Evolutionary conservation across 192 early-diverging fungal genomes (phyloP).

Genomic region (Umbelopsis sp.): DNA sequence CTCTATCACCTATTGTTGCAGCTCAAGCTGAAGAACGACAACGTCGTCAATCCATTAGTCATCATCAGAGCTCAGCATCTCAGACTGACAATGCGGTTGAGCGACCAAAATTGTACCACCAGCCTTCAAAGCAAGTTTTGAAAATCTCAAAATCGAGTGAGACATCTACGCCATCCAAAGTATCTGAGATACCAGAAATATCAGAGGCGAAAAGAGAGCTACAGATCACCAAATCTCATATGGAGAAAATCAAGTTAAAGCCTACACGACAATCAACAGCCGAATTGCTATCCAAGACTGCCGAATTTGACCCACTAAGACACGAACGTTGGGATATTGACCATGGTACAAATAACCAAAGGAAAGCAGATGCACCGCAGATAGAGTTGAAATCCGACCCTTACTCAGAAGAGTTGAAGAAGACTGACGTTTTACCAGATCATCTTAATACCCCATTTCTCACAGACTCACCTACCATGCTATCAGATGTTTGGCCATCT

Average conservation of each 20-base stretch:
- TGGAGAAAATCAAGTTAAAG: not conserved
- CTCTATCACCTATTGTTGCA: constrained; percentile 36
- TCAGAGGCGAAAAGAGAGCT: constrained; percentile 2
- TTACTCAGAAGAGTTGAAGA: too few species aligned
- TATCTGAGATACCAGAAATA: not conserved
- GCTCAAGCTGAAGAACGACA: constrained; percentile 39
- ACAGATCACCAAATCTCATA: not conserved
- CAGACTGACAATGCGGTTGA: not conserved
- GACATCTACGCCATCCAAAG: not conserved
- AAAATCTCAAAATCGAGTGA: not conserved
- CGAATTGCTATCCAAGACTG: not conserved
- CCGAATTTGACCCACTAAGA: not conserved
- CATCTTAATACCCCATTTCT: not conserved
- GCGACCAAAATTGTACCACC: not conserved
- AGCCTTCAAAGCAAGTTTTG: not conserved
- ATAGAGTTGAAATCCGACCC: not conserved
- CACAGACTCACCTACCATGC: not conserved
- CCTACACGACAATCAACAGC: constrained; percentile 1
- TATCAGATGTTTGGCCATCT: constrained; percentile 2
- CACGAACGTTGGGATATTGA: not conserved
- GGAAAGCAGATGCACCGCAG: not conserved
- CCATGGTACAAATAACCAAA: not conserved
- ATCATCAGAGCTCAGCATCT: not conserved
- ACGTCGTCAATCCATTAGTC: constrained; percentile 22
- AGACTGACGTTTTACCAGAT: not conserved